A percentile compares a stretch with the other conserved stretches of the same genome.
These are phyloP conservation scores for Ottelia alismoides DNA, from an alignment of 106 monocot species.

Conservation along the genomic window DNA sequence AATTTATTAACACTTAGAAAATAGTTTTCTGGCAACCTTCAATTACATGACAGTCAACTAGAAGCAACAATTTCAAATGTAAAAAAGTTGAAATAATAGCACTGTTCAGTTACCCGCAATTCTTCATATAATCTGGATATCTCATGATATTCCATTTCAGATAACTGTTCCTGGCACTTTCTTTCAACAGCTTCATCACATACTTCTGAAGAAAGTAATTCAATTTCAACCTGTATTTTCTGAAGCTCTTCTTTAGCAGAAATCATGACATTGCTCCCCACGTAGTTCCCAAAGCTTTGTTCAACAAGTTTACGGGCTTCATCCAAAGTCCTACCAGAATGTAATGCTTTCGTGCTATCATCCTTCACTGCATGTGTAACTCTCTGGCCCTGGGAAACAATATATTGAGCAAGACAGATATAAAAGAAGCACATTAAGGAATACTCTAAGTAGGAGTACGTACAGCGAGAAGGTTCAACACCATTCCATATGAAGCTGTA, in stretches of 20 bases:
- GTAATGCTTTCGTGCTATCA: slow-evolving; percentile 21
- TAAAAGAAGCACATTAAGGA: too few relatives aligned
- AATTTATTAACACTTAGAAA: too few relatives aligned
- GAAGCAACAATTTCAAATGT: too few relatives aligned
- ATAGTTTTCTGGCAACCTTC: too few relatives aligned
- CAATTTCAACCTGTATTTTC: slow-evolving; percentile 68
- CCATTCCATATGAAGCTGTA: slow-evolving; percentile 98
- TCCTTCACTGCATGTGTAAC: slow-evolving; percentile 50
- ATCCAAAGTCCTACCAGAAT: slow-evolving; percentile 73
- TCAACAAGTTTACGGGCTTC: slow-evolving; percentile 91
- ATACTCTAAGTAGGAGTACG: too few relatives aligned
- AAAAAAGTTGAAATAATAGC: too few relatives aligned
- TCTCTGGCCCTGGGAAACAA: slow-evolving; percentile 54
- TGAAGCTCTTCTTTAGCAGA: slow-evolving; percentile 79
- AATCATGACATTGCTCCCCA: slow-evolving; percentile 91
- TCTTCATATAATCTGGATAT: slow-evolving; percentile 67
- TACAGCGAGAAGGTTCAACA: slow-evolving; percentile 94
- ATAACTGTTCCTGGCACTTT: slow-evolving; percentile 68
- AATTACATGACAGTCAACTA: too few relatives aligned
- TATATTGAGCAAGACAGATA: too few relatives aligned
- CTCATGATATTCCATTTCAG: slow-evolving; percentile 58
- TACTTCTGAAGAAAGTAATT: slow-evolving; percentile 55
- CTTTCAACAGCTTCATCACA: slow-evolving; percentile 66
- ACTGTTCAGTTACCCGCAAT: slow-evolving; percentile 51
- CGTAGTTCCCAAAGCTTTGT: slow-evolving; percentile 98